Conservation (phyloP, 495 filamentous ascomycete genomes). For the Podospora pseudoanserina region DNA sequence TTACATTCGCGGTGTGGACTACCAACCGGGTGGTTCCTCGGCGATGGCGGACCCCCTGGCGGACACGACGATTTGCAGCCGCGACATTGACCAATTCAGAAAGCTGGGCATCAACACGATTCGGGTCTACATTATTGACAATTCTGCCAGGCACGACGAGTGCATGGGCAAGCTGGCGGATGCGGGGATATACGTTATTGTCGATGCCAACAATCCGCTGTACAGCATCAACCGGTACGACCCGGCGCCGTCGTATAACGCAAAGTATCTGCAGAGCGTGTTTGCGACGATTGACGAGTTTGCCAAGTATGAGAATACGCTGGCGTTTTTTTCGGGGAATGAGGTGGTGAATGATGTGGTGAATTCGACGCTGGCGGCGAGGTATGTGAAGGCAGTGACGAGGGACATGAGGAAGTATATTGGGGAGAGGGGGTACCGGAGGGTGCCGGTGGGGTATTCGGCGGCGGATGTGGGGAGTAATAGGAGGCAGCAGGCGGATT, state of each 20-base stretch:
- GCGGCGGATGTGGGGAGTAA: conserved; percentile 82
- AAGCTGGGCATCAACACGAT: conserved; percentile 86
- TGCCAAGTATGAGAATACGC: conserved; percentile 78
- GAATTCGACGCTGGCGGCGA: conserved; percentile 67
- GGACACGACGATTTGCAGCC: conserved; percentile 63
- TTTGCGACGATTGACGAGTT: conserved; percentile 93
- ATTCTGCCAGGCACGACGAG: conserved; percentile 72
- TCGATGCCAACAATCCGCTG: conserved; percentile 63
- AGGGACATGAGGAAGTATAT: conserved; percentile 91
- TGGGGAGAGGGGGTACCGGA: conserved; percentile 64
- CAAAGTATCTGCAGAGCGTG: conserved; percentile 82
- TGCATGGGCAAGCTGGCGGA: conserved; percentile 81
- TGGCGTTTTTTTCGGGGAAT: conserved; percentile 95
- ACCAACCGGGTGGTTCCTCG: conserved; percentile 88
- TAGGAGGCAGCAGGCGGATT: conserved; percentile 81
- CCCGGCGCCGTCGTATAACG: conserved; percentile 79
- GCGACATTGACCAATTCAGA: conserved; percentile 81
- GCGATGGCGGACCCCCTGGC: conserved; percentile 75
- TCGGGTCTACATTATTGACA: conserved; percentile 91
- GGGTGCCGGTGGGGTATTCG: conserved; percentile 89
- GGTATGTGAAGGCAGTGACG: conserved; percentile 90
- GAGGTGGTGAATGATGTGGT: conserved; percentile 85
- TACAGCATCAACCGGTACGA: conserved; percentile 77
- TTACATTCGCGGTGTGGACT: conserved; percentile 94
- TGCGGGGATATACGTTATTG: conserved; percentile 86